These are phyloP conservation scores for Pulveroboletus sp. DNA, from an alignment of 768 basidiomycete genomes.

Conservation along the genomic window DNA sequence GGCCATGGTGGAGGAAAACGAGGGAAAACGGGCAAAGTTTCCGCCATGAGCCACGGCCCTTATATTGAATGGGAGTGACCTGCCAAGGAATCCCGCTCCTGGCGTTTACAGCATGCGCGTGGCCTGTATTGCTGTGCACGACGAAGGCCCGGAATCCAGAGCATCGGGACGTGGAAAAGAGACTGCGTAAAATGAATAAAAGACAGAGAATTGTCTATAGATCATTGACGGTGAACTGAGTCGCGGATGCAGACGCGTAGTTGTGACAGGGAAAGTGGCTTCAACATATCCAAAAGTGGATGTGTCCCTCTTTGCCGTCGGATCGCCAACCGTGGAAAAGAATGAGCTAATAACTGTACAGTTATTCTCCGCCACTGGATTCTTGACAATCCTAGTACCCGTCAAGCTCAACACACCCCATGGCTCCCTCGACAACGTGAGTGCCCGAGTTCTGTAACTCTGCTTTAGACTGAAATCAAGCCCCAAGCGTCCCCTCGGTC, in stretches of 20 bases:
- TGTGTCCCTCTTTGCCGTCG: neutral
- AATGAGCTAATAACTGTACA: slow-evolving; percentile 34
- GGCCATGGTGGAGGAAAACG: slow-evolving; percentile 10
- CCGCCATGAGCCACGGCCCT: neutral
- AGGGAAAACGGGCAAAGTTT: neutral
- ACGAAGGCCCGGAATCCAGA: too few relatives aligned
- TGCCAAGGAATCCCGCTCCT: slow-evolving; percentile 8
- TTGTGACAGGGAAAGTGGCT: too few relatives aligned
- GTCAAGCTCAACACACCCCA: slow-evolving; percentile 39
- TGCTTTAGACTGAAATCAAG: neutral
- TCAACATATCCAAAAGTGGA: neutral
- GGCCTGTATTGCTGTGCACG: neutral
- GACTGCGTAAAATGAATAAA: too few relatives aligned
- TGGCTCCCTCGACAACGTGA: slow-evolving; percentile 55
- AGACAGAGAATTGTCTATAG: too few relatives aligned
- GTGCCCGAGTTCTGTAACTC: slow-evolving; percentile 23
- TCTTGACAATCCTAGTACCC: slow-evolving; percentile 9
- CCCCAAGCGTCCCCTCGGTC: slow-evolving; percentile 43
- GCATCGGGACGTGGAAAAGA: too few relatives aligned
- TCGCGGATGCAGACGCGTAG: too few relatives aligned
- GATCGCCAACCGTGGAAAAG: slow-evolving; percentile 19
- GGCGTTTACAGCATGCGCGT: slow-evolving; percentile 2
- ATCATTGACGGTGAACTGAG: too few relatives aligned
- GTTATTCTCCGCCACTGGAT: slow-evolving; percentile 40
- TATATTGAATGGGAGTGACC: neutral